Conservation (phyloP, 768 basidiomycete genomes). For the Lactifluus pinguis region DNA sequence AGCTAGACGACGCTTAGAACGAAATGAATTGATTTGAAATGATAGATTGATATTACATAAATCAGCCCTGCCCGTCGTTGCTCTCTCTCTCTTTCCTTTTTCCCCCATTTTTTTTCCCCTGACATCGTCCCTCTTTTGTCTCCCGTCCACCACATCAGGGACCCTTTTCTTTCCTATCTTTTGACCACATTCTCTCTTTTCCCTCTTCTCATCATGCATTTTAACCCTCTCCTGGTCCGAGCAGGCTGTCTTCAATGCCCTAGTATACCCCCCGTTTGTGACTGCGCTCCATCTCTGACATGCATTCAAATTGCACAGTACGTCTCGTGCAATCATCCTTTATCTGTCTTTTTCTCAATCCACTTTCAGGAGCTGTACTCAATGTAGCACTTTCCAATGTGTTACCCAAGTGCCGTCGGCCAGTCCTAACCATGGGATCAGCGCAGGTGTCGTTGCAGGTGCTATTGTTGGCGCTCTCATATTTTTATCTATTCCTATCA, state of each 20-base stretch:
- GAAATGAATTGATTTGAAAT: no score
- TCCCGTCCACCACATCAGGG: no score
- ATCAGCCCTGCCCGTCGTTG: no score
- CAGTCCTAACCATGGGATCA: constrained; percentile 32
- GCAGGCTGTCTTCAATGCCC: constrained; percentile 40
- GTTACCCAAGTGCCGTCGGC: constrained; percentile 25
- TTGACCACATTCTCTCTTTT: neutral
- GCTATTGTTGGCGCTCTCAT: constrained; percentile 58
- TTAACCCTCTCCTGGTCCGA: constrained; percentile 17
- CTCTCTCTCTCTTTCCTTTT: no score
- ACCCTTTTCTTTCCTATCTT: neutral
- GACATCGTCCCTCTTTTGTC: neutral
- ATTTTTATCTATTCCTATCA: constrained; percentile 44
- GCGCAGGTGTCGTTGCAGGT: constrained; percentile 66
- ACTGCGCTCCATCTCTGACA: constrained; percentile 43
- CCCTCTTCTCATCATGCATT: constrained; percentile 17
- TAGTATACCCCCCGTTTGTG: constrained; percentile 37
- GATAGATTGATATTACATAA: no score
- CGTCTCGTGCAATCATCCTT: constrained; percentile 20
- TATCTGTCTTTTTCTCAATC: neutral
- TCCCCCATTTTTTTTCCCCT: no score
- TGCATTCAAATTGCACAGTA: constrained; percentile 58
- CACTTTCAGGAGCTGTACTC: constrained; percentile 44
- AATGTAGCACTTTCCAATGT: constrained; percentile 48
- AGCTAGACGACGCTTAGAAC: no score